phyloP scores from a whole-genome alignment of 257 asterid genomes.

The Coffea eugenioides region DNA sequence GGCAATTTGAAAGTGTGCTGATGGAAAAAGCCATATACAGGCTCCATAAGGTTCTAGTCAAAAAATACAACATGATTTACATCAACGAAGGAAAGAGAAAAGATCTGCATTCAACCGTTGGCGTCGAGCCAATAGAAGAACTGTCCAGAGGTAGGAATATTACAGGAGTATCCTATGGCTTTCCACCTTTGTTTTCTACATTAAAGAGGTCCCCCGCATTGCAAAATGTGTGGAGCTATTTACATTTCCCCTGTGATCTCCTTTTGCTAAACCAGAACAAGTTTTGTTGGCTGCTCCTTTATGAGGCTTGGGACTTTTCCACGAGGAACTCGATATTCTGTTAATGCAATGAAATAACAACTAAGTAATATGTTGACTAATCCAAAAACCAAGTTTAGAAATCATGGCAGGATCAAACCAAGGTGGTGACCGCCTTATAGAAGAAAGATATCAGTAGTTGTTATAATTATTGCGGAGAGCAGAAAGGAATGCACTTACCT shows the following conservation, averaged over 20 bases:
- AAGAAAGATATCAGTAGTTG: too few relatives aligned
- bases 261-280: slow-evolving; percentile 1
- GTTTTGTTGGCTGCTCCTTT: slow-evolving; percentile 25
- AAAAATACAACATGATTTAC: neutral
- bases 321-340: slow-evolving; percentile 69
- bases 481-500: slow-evolving; percentile 35
- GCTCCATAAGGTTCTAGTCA: neutral
- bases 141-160: neutral
- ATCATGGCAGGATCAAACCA: neutral
- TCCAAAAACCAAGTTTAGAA: neutral
- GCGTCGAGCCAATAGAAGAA: neutral
- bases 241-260: neutral
- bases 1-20: too few relatives aligned
- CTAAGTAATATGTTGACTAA: neutral
- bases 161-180: neutral
- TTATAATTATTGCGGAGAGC: neutral
- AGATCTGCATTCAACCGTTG: too few relatives aligned
- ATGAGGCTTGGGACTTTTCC: slow-evolving; percentile 42
- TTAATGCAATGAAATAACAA: slow-evolving; percentile 16
- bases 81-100: neutral
- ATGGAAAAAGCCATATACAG: too few relatives aligned
- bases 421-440: neutral
- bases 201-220: neutral
- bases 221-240: too few relatives aligned
- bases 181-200: neutral